Conservation (phyloP, 345 rosid genomes). For the Salix exigua region DNA sequence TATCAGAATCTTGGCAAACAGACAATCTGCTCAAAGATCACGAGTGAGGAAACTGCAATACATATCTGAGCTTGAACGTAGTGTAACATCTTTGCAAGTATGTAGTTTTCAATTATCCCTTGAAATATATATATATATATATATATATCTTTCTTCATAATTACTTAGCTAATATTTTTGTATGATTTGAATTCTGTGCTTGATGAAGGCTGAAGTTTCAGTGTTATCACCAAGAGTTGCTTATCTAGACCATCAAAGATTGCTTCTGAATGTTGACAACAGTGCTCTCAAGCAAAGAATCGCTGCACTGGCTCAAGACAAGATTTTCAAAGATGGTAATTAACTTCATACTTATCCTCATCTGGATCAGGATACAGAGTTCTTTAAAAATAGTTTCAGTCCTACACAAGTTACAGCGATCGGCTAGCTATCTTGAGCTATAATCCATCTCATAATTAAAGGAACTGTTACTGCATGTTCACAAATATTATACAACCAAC, state of each 20-base stretch:
- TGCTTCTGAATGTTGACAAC: slow-evolving; percentile 33
- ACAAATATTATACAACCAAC: neutral
- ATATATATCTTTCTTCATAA: neutral
- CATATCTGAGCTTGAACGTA: slow-evolving; percentile 35
- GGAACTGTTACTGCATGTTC: neutral
- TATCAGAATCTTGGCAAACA: slow-evolving; percentile 28
- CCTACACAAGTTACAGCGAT: neutral
- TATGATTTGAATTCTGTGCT: neutral
- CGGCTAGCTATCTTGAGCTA: neutral
- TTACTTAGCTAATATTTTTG: neutral
- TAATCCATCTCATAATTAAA: neutral
- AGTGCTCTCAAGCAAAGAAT: slow-evolving; percentile 36
- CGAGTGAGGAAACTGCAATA: slow-evolving; percentile 37
- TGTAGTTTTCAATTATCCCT: neutral
- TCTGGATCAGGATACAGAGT: neutral
- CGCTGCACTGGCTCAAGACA: slow-evolving; percentile 35
- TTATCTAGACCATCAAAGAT: slow-evolving; percentile 29
- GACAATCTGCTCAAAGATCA: slow-evolving; percentile 36
- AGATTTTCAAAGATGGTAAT: slow-evolving; percentile 35
- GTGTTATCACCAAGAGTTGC: slow-evolving; percentile 36
- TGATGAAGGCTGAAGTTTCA: slow-evolving; percentile 28
- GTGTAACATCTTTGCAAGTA: slow-evolving; percentile 32
- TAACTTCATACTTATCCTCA: neutral
- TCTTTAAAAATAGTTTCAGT: neutral
- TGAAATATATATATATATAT: neutral